Evolutionary conservation across 352 stramenopile species (phyloP), one percentile per base, ranked within the genome.

Genomic region (Phytophthora capsici): DNA sequence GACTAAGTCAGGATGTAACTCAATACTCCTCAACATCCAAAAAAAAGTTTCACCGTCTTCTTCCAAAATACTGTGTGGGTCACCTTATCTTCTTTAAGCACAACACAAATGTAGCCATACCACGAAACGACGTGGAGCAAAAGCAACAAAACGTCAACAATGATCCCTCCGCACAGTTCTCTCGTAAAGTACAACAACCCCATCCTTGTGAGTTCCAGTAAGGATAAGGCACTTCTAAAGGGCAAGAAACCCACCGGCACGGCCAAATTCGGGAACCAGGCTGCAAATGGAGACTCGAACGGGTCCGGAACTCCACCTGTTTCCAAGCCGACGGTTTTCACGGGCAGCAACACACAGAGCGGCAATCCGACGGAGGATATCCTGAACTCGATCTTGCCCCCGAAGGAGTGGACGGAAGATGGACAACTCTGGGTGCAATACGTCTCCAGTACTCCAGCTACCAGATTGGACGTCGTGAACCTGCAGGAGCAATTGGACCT

Each of bases 361-460:
- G 68, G 71, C 17, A 86, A 77, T 26, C 86, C 95, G 52, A 96
- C 89, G 1, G 89, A 97, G 30, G 91, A 97, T 73, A 97, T 97
- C 25, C 68, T 97, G 23, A 98, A 98, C 73, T 95, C 87, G 6
- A 97, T 98, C 48, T 58, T 98, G 26, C 90, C 91, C 14, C 91
- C 91, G 1, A 95, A 92, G 55, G 86, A 95, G 54, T 94, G 84
- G 86, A 95, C 84, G 0, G 82, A 97, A 58, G 89, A 98, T 56
- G 90, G 88, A 8, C 86, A 97, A 66, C 78, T 97, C 1, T 98
- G 91, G 91, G 86, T 98, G 41, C 93, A 98, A 63, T 98, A 98
- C 65, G 93, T 98, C 22, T 97, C 86, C 6, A 97, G 84, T 56
- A 97, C 90, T 0, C 92, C 93, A 0, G 93, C 93, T 2, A 98